Percentiles rank a stretch among this genome's conserved stretches.
Conservation (phyloP, 495 filamentous ascomycete species). For the Talaromyces trachyspermus region DNA sequence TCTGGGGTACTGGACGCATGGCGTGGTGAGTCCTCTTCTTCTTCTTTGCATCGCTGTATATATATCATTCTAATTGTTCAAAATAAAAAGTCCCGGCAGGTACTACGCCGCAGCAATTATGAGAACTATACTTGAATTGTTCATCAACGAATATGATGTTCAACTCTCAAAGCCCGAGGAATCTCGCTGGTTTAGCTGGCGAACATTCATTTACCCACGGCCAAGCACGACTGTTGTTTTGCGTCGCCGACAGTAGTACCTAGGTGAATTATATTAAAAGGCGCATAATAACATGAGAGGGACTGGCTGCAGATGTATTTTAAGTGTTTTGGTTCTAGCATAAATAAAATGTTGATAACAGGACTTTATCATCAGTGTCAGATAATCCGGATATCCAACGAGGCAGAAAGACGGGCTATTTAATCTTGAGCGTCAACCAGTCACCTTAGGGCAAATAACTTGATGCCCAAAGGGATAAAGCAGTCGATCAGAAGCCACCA, state of each 20-base stretch:
- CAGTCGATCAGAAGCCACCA: background rate
- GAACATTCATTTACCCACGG: background rate
- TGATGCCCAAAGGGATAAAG: too few species aligned
- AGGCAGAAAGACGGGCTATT: too few species aligned
- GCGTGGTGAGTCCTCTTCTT: background rate
- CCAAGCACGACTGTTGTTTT: background rate
- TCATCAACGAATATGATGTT: background rate
- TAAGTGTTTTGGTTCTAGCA: too few species aligned
- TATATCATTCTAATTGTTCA: background rate
- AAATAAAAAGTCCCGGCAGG: background rate
- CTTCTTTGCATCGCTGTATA: background rate
- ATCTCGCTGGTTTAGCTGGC: background rate
- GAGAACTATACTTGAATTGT: background rate
- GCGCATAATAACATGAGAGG: too few species aligned
- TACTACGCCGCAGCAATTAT: background rate
- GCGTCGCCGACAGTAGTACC: too few species aligned
- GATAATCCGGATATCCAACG: background rate
- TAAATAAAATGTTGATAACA: too few species aligned
- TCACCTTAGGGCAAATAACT: too few species aligned
- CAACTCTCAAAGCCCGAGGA: background rate
- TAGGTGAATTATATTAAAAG: too few species aligned
- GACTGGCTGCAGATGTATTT: too few species aligned
- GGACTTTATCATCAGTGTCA: too few species aligned
- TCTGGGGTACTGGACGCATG: background rate
- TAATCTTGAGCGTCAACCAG: too few species aligned